phyloP scores from a whole-genome alignment of 306 rosid genomes.

The Pachyrhizus erosus region DNA sequence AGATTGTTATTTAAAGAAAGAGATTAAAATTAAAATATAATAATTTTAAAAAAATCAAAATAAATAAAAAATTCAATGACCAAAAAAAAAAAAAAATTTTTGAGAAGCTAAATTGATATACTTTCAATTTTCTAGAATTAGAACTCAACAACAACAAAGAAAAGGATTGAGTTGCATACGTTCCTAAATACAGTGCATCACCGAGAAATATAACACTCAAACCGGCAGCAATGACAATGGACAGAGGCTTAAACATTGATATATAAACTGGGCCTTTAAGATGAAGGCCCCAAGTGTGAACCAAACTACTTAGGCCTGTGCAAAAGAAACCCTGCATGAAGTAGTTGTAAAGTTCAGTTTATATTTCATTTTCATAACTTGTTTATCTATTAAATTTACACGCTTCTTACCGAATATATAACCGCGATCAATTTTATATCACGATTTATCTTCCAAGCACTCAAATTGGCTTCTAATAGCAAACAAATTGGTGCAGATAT shows the following conservation, averaged over 20 bases:
- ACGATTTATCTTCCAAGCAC: conserved; percentile 56
- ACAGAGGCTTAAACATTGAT: conserved; percentile 63
- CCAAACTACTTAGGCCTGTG: conserved; percentile 40
- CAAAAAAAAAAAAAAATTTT: no score
- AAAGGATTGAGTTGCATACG: conserved; percentile 41
- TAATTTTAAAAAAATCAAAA: no score
- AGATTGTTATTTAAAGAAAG: no score
- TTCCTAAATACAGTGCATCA: conserved; percentile 57
- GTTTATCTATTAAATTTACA: background rate
- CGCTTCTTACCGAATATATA: conserved; percentile 55
- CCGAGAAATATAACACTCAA: conserved; percentile 57
- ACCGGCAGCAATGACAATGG: conserved; percentile 61
- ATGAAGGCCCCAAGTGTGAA: conserved; percentile 65
- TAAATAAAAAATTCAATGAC: no score
- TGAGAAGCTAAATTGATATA: no score
- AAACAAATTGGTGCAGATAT: conserved; percentile 58
- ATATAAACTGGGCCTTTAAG: conserved; percentile 64
- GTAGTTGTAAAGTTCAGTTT: background rate
- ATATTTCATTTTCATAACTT: background rate
- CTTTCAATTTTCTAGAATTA: background rate
- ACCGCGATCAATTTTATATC: conserved; percentile 52
- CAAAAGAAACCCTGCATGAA: conserved; percentile 44
- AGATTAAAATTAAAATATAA: no score
- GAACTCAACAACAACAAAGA: background rate
- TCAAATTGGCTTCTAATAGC: conserved; percentile 52